Conservation (phyloP, 2,329 filamentous ascomycete species). For the Aspergillus sp. region DNA sequence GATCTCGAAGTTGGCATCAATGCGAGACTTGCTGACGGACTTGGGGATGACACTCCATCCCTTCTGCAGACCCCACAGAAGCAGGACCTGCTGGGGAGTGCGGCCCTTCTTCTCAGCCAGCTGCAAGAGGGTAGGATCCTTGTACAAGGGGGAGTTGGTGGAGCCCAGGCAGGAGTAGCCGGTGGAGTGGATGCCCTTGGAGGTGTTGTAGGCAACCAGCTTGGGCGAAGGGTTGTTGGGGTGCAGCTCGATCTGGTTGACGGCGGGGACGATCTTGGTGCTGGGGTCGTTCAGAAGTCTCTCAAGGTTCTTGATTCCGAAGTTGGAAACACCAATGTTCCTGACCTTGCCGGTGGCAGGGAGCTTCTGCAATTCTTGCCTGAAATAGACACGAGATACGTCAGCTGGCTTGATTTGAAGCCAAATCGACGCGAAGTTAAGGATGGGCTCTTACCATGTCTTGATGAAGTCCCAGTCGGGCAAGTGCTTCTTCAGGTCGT, state of each 20-base stretch:
- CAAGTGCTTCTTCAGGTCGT: conserved; percentile 59
- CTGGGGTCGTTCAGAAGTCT: conserved; percentile 67
- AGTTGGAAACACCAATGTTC: conserved; percentile 86
- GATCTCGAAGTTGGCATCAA: conserved; percentile 73
- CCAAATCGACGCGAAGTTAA: no score
- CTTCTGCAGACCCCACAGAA: conserved; percentile 76
- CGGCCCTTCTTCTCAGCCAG: conserved; percentile 58
- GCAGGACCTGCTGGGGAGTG: conserved; percentile 54
- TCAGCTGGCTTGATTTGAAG: conserved; percentile 49
- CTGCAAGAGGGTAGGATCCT: conserved; percentile 52
- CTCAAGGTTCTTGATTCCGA: conserved; percentile 77
- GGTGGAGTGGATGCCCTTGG: conserved; percentile 55
- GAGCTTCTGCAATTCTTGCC: conserved; percentile 47
- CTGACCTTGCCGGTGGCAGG: conserved; percentile 60
- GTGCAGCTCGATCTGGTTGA: conserved; percentile 56
- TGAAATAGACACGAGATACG: conserved; percentile 55
- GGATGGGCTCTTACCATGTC: conserved; percentile 56
- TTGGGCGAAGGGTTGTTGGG: conserved; percentile 69
- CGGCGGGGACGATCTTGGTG: conserved; percentile 53
- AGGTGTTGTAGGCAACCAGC: conserved; percentile 52
- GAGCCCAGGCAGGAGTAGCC: conserved; percentile 59
- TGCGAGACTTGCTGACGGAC: conserved; percentile 70
- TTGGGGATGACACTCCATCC: conserved; percentile 85
- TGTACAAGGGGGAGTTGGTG: conserved; percentile 54
- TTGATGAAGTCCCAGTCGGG: conserved; percentile 80